phyloP scores from a whole-genome alignment of 1,139 yeast genomes.

The Geotrichum phurueaensis region DNA sequence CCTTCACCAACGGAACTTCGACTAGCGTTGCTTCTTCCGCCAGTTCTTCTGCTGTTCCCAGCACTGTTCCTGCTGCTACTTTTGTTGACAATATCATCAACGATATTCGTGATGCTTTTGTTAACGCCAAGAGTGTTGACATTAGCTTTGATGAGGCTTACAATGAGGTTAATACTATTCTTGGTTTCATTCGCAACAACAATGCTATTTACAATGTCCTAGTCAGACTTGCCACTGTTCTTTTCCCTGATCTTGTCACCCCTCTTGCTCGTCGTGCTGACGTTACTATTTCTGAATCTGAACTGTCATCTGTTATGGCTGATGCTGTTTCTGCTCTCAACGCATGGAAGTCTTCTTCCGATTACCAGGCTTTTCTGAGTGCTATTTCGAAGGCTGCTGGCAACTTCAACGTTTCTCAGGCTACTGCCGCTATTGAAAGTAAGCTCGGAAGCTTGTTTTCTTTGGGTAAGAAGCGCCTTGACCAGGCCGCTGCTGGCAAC shows the following conservation, averaged over 20 bases:
- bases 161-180: not conserved
- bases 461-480: conserved; percentile 1
- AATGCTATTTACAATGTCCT: not conserved
- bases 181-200: conserved; percentile 1
- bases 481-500: not conserved
- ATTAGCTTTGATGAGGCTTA: conserved; percentile 3
- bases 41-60: conserved; percentile 2
- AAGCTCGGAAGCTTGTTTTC: not conserved
- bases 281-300: conserved; percentile 3
- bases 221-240: not conserved
- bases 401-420: not conserved
- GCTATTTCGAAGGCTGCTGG: not conserved
- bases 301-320: not conserved
- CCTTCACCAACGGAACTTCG: conserved; percentile 8
- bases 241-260: conserved; percentile 14
- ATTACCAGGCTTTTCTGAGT: conserved; percentile 7
- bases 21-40: conserved; percentile 2
- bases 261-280: conserved; percentile 15
- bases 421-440: not conserved
- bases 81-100: conserved; percentile 1
- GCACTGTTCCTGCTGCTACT: not conserved
- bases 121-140: not conserved
- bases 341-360: conserved; percentile 7
- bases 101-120: conserved; percentile 2
- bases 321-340: not conserved